Evolutionary conservation across 768 basidiomycete species (phyloP).

Genomic region (Boletus rubroflammeus): DNA sequence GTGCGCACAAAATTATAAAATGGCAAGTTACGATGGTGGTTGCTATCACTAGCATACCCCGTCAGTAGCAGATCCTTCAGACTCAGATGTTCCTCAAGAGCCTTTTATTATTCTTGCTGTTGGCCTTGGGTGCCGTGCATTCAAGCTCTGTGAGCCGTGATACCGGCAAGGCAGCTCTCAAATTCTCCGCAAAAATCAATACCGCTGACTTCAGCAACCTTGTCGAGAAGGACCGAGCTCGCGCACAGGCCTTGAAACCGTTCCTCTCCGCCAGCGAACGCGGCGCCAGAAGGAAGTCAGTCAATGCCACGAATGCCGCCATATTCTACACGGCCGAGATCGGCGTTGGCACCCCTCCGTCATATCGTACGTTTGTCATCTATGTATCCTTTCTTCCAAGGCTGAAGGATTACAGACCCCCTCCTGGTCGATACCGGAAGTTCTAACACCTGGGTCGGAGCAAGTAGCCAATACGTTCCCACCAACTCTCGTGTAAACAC

Average conservation of each 20-base stretch:
- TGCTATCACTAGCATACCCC: not conserved
- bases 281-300: not conserved
- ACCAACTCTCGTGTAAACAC: constrained; percentile 20
- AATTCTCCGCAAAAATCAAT: constrained; percentile 12
- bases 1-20: not conserved
- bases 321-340: constrained; percentile 31
- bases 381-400: not conserved
- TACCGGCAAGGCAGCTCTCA: constrained; percentile 11
- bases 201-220: constrained; percentile 8
- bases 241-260: constrained; percentile 10
- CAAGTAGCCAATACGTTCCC: constrained; percentile 13
- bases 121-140: not conserved
- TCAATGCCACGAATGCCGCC: constrained; percentile 20
- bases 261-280: not conserved
- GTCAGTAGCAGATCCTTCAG: not conserved
- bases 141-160: constrained; percentile 8
- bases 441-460: constrained; percentile 33
- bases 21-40: not conserved
- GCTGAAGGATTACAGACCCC: constrained; percentile 15
- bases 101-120: constrained; percentile 12
- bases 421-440: constrained; percentile 34
- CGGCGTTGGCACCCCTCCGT: constrained; percentile 26
- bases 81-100: not conserved
- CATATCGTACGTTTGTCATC: constrained; percentile 20
- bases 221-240: constrained; percentile 22